These are phyloP conservation scores for Termitomyces titanicus DNA, from an alignment of 768 basidiomycete species.

Conservation along the genomic window DNA sequence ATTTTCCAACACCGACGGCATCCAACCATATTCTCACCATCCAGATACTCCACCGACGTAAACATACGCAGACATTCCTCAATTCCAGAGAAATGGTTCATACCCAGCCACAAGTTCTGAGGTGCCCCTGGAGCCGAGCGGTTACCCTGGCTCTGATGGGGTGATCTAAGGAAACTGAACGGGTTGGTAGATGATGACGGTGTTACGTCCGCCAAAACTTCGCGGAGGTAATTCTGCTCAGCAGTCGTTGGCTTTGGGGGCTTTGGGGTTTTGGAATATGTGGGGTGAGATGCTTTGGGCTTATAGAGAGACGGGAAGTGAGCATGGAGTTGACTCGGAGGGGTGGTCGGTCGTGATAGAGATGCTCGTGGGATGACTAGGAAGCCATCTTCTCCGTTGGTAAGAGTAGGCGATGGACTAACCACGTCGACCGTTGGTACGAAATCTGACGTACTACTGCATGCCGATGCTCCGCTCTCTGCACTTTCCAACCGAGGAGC, in stretches of 20 bases:
- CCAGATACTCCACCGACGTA: conserved; percentile 88
- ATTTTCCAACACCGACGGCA: conserved; percentile 95
- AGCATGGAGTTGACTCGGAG: conserved; percentile 4
- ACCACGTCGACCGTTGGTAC: conserved; percentile 8
- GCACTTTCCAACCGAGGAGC: conserved; percentile 4
- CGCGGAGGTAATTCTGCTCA: conserved; percentile 65
- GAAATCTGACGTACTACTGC: conserved; percentile 3
- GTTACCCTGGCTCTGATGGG: conserved; percentile 8
- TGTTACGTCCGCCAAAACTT: conserved; percentile 63
- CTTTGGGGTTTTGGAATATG: conserved; percentile 42
- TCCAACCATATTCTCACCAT: conserved; percentile 93
- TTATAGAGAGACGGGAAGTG: not conserved
- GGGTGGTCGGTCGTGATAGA: conserved; percentile 13
- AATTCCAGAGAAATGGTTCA: conserved; percentile 50
- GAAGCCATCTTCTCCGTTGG: conserved; percentile 1
- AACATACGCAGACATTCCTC: conserved; percentile 86
- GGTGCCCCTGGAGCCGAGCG: conserved; percentile 11
- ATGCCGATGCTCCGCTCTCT: conserved; percentile 5
- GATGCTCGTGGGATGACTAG: conserved; percentile 1
- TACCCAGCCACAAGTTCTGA: conserved; percentile 42
- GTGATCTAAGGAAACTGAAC: conserved; percentile 46
- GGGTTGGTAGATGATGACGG: conserved; percentile 37
- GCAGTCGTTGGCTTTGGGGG: conserved; percentile 51
- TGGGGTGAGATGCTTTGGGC: conserved; percentile 10
- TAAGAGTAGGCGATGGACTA: conserved; percentile 4